Percentiles rank a stretch among this genome's conserved stretches.
These are phyloP conservation scores for Lentinula detonsa DNA, from an alignment of 768 basidiomycete genomes.

Conservation along the genomic window DNA sequence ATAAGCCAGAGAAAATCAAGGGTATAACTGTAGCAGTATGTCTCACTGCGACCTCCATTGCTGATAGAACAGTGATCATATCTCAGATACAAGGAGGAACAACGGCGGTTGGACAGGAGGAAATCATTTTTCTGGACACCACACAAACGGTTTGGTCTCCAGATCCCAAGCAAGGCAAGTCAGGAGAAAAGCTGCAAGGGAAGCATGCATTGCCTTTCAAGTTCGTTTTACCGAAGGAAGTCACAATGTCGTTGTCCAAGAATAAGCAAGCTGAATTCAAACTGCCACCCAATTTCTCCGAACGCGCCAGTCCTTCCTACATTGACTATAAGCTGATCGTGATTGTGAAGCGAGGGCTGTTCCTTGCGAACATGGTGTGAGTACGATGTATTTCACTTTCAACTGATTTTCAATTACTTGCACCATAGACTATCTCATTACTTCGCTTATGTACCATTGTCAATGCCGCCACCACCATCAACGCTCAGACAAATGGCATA, in stretches of 20 bases:
- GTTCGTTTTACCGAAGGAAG: slow-evolving; percentile 38
- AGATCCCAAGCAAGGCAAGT: slow-evolving; percentile 17
- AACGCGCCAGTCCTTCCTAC: slow-evolving; percentile 48
- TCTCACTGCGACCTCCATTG: slow-evolving; percentile 3
- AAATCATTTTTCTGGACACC: slow-evolving; percentile 37
- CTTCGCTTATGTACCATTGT: slow-evolving; percentile 6
- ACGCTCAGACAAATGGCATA: slow-evolving; percentile 5
- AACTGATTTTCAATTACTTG: neutral
- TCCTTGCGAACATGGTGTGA: slow-evolving; percentile 47
- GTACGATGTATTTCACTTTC: neutral
- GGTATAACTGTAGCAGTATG: slow-evolving; percentile 40
- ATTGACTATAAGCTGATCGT: slow-evolving; percentile 50
- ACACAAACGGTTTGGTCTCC: slow-evolving; percentile 37
- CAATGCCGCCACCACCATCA: neutral
- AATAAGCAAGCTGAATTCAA: slow-evolving; percentile 28
- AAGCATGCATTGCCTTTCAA: slow-evolving; percentile 43
- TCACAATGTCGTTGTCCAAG: slow-evolving; percentile 28
- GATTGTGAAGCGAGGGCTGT: slow-evolving; percentile 39
- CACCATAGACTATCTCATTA: slow-evolving; percentile 3
- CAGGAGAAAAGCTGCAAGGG: slow-evolving; percentile 34
- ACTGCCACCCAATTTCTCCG: slow-evolving; percentile 49
- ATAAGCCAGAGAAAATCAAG: slow-evolving; percentile 44
- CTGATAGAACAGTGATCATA: neutral
- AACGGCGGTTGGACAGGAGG: slow-evolving; percentile 52
- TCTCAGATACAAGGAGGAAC: slow-evolving; percentile 40